phyloP scores from a whole-genome alignment of 768 basidiomycete species.

The Lyophyllum shimeji region DNA sequence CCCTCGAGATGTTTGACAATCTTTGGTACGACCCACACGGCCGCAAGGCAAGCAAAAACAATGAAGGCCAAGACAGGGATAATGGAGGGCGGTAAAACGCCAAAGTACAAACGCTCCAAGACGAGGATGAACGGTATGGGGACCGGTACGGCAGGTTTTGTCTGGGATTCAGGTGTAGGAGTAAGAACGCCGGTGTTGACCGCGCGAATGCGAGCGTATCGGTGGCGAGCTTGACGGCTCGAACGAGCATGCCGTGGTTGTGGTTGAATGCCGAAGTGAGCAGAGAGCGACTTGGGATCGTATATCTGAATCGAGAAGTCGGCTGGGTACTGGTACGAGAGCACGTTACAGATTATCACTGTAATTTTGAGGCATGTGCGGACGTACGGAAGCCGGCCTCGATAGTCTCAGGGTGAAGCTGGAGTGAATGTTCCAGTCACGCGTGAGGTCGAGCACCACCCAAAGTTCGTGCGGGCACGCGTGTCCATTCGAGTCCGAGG shows the following conservation, averaged over 20 bases:
- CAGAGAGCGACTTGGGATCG: constrained; percentile 29
- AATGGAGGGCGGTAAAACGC: constrained; percentile 58
- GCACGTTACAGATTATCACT: background rate
- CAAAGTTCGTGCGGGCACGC: constrained; percentile 46
- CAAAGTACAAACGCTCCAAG: constrained; percentile 61
- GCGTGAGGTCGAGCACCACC: constrained; percentile 46
- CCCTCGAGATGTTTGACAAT: constrained; percentile 25
- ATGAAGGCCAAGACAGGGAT: constrained; percentile 33
- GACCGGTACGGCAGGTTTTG: constrained; percentile 15
- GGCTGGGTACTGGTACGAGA: constrained; percentile 37
- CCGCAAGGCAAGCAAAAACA: constrained; percentile 23
- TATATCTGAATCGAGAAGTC: constrained; percentile 41
- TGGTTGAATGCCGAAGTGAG: constrained; percentile 7
- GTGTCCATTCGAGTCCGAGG: constrained; percentile 1
- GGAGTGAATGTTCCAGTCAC: constrained; percentile 37
- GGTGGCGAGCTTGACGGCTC: constrained; percentile 32
- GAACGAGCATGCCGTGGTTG: constrained; percentile 2
- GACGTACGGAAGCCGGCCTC: constrained; percentile 56
- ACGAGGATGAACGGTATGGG: constrained; percentile 51
- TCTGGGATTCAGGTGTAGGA: constrained; percentile 25
- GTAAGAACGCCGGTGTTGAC: constrained; percentile 53
- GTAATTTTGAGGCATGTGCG: background rate
- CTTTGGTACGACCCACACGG: constrained; percentile 21
- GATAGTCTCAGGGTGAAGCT: constrained; percentile 54
- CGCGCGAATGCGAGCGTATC: constrained; percentile 59